Base-by-base conservation (phyloP, 306 rosid species). In the Hippophae tibetana region DNA sequence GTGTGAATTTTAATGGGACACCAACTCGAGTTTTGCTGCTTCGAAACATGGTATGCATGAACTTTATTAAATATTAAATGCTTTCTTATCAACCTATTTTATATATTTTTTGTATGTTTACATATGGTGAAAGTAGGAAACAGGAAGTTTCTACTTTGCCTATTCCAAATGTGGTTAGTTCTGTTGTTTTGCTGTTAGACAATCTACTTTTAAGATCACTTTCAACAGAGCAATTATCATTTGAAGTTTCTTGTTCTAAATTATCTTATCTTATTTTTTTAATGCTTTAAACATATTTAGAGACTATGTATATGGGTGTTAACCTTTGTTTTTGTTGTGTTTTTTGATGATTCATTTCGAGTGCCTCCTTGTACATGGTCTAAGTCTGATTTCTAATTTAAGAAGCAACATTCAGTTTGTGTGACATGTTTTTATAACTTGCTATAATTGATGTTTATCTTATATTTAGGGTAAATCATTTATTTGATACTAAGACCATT, bases 1-100 rank as follows among this genome's bases (percentile, higher is more conserved):
- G 93, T 72, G 96, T 78, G 13, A 88, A 18, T 67, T 69, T 92
- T 58, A 73, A 82, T 52, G 96, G 99, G 2, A 73, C 78, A 3
- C 99, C 99, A 54, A 92, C 99, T 2, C 70, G 87, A 79, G 96
- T 92, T 12, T 50, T 92, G 56, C 73, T 92, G 52, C 96, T 92
- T 47, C 81, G 96, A 65, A 92, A 92, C 76, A 92, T 92, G 99
- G 99, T 92, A 81, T 66, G 93, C 31, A 81, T 65, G 92, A 18
- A 18, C 43, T 13, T 66, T 7, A 42, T 10, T 18, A 27, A 7
- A 13, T 13, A 54, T 9, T 61, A 10, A 27, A 43, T 50, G 2
- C 45, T 43, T 18, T 38, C 1, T 26, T 42, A 5, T 14, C 8
- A 3, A 9, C 10, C 14, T 10, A 10, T 60, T 7, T 23, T 9